Conservation (phyloP, 2,329 filamentous ascomycete genomes). For the Monosporascus sp. region DNA sequence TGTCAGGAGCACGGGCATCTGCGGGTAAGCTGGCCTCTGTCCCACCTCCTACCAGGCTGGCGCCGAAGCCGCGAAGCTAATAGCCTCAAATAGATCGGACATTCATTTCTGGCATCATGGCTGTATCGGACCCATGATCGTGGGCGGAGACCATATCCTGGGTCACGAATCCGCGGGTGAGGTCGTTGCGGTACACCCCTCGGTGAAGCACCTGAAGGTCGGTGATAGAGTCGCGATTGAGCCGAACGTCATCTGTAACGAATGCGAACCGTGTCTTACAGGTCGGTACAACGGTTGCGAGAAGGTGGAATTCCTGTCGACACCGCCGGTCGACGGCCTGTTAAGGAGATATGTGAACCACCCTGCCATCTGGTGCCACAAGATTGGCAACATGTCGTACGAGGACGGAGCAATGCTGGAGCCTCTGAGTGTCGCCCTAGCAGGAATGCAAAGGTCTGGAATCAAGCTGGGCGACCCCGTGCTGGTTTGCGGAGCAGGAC, state of each 20-base stretch:
- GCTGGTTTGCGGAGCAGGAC: constrained; percentile 85
- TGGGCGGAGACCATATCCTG: constrained; percentile 80
- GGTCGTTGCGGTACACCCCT: constrained; percentile 74
- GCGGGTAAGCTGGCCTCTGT: constrained; percentile 55
- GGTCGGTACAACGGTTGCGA: constrained; percentile 96
- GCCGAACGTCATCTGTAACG: constrained; percentile 87
- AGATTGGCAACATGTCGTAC: constrained; percentile 86
- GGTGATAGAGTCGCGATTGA: constrained; percentile 93
- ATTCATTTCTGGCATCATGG: constrained; percentile 97
- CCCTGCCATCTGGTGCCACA: constrained; percentile 91
- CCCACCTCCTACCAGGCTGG: too few species aligned
- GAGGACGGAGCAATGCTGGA: constrained; percentile 90
- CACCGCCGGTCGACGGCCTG: constrained; percentile 81
- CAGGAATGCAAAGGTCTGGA: constrained; percentile 77
- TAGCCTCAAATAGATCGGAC: constrained; percentile 59
- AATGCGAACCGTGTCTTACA: constrained; percentile 85
- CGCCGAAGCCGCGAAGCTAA: constrained; percentile 6
- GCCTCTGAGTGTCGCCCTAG: constrained; percentile 82
- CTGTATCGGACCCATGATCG: constrained; percentile 94
- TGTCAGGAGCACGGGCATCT: constrained; percentile 92
- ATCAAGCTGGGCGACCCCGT: constrained; percentile 81
- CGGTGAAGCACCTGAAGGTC: constrained; percentile 69
- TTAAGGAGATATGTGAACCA: constrained; percentile 92
- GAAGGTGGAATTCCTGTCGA: constrained; percentile 78
- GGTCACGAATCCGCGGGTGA: constrained; percentile 90